Base-by-base conservation (phyloP, 139 green algal species). In the Picochlorum sp. region DNA sequence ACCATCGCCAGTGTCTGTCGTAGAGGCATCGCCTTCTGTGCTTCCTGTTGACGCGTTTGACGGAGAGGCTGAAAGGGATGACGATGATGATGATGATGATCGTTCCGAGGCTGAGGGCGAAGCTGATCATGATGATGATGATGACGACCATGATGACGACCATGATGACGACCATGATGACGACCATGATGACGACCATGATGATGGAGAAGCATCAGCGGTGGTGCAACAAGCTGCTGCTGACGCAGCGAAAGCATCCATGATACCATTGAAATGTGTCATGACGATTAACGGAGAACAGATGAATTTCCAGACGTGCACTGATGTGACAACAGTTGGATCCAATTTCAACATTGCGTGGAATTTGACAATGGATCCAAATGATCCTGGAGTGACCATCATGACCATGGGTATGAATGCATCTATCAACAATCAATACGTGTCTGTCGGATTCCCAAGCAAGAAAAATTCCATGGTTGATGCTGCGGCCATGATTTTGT, bases 371-470 rank as follows among this genome's bases (percentile, higher is more conserved):
- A 20, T 20, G 16, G 47, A 20, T 26, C 47, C 47, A 54, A 21
- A 54, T 20, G 47, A 54, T 54, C 47, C 47, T 20, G n/a, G 47
- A 10, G 16, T 21, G 16, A 54, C 47, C 0, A 20, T 54, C n/a
- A 26, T 54, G 47, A 54, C 47, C 47, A 54, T 54, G 47, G 47
- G 47, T 26, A 54, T 54, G 47, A 54, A 54, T 54, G 16, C 47
- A 7, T 26, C 47, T 21, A 18, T 54, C 8, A 54, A 6, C n/a
- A 20, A 54, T 20, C 18, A 54, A 9, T 54, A 54, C 6, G n/a
- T 54, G 16, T 54, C 47, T 20, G 47, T 54, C 10, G 47, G 47
- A 5, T 54, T 54, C n/a, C 47, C 47, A 54, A 54, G 47, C 47
- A 54, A 21, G n/a, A 20, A 8, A 6, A 21, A 54, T 21, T 54